Evolutionary conservation across 352 stramenopile genomes (phyloP), one percentile per base, ranked within the genome.

Genomic region (Pythium brassicae): DNA sequence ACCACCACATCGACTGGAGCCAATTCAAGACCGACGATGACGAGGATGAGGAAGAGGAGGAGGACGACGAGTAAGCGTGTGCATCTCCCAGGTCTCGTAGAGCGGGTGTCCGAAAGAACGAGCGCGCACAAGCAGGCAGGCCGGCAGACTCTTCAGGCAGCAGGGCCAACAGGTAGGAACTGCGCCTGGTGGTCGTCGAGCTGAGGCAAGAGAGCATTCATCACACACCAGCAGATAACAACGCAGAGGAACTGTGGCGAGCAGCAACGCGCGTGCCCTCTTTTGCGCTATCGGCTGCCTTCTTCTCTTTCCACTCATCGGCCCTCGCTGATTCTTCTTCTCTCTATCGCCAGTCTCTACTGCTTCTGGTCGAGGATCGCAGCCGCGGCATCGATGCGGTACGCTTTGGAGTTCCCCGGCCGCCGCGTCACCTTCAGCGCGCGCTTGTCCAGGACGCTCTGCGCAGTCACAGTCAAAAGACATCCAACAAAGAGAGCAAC

Each of bases 361-460:
- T 71, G 55, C 55, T 86, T 79, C 48, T 72, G 71, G 48, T 67
- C 57, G 25, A 95, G 65, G 53, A 94, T 93, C 53, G 76, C 72
- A 15, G 89, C 76, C 1, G 85, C 85, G 2, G 82, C 85, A 11
- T 87, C 72, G 53, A 96, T 95, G 56, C 87, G 83, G 62, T 94
- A 89, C 29, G 76, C 75, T 71, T 96, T 96, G 25, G 86, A 83
- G 74, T 96, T 93, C 12, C 87, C 87, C 32, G 85, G 86, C 57
- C 87, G 78, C 50, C 87, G 75, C 69, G 87, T 94, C 37, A 99
- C 90, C 74, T 98, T 98, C 35, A 94, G 77, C 22, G 89, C 77
- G 54, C 94, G 90, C 70, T 83, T 86, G 70, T 98, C 92, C 29
- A 99, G 70, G 59, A 97, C 84, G 57, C 76, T 78, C 80, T 90